phyloP scores from a whole-genome alignment of 495 filamentous ascomycete genomes.

The Daldinia bambusicola region DNA sequence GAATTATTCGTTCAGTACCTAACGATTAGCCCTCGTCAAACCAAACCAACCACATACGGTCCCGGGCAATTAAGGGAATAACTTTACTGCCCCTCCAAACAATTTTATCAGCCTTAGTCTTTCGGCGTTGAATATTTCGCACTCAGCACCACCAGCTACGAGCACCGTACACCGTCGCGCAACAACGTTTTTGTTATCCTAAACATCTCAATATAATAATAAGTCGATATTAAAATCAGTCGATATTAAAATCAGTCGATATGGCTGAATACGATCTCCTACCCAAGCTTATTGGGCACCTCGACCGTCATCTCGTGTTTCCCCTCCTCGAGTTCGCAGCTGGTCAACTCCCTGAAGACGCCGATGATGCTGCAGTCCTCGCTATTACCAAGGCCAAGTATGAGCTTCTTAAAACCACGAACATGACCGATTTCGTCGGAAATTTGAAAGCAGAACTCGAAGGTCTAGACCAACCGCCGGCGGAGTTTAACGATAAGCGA shows the following conservation, averaged over 20 bases:
- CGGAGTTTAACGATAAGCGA: constrained; percentile 86
- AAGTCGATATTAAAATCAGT: constrained; percentile 23
- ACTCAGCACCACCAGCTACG: too few relatives aligned
- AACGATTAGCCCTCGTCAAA: constrained; percentile 11
- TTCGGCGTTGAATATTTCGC: not conserved
- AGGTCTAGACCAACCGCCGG: constrained; percentile 77
- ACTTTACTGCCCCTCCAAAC: constrained; percentile 17
- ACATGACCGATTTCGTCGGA: constrained; percentile 98
- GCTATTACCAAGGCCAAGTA: constrained; percentile 87
- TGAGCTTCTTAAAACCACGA: constrained; percentile 90
- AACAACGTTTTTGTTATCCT: not conserved
- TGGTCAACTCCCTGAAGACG: constrained; percentile 66
- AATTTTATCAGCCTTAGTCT: constrained; percentile 15
- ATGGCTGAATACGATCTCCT: constrained; percentile 89
- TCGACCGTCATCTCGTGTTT: constrained; percentile 96
- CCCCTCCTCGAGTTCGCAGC: constrained; percentile 86
- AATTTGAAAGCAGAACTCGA: constrained; percentile 87
- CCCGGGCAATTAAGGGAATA: not conserved
- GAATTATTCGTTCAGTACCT: constrained; percentile 25
- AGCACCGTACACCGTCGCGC: too few relatives aligned
- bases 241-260: constrained; percentile 56
- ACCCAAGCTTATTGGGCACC: constrained; percentile 86
- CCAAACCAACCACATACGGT: not conserved
- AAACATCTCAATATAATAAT: not conserved
- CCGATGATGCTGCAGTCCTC: constrained; percentile 66